Conservation (phyloP, 805 yeast genomes). For the Maudiozyma barnettii region DNA sequence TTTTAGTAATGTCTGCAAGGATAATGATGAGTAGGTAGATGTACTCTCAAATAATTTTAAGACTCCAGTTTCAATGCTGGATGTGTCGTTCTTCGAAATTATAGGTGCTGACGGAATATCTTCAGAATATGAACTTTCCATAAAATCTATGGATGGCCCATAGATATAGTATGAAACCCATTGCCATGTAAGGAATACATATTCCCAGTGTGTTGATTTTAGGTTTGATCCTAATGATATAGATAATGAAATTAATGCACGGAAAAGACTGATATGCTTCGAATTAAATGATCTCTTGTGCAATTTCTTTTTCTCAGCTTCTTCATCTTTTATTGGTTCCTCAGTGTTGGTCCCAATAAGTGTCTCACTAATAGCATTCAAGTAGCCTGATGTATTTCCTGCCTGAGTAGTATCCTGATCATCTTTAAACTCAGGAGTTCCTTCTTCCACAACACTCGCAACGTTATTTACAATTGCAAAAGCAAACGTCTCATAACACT, state of each 20-base stretch:
- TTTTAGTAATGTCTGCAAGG: conserved; percentile 40
- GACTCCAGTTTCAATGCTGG: conserved; percentile 46
- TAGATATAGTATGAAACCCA: conserved; percentile 68
- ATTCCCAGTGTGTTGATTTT: conserved; percentile 51
- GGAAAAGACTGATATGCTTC: conserved; percentile 62
- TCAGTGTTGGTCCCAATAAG: conserved; percentile 7
- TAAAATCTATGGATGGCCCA: conserved; percentile 42
- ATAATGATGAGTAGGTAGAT: conserved; percentile 39
- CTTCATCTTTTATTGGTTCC: neutral
- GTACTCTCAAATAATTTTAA: conserved; percentile 58
- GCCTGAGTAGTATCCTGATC: neutral
- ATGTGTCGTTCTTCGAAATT: conserved; percentile 38
- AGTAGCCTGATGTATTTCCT: conserved; percentile 4
- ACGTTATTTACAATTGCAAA: conserved; percentile 35
- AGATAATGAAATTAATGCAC: conserved; percentile 72
- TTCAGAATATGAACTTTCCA: conserved; percentile 27
- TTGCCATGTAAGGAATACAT: conserved; percentile 53
- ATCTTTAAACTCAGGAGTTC: neutral
- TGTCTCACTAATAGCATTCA: conserved; percentile 19
- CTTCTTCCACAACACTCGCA: neutral
- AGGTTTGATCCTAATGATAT: conserved; percentile 73
- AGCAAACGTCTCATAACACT: conserved; percentile 40
- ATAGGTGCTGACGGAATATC: conserved; percentile 36
- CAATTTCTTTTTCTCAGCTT: conserved; percentile 9
- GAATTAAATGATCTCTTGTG: conserved; percentile 45